Evolutionary conservation across 257 asterid genomes (phyloP).

Genomic region (Craterostigma plantagineum): DNA sequence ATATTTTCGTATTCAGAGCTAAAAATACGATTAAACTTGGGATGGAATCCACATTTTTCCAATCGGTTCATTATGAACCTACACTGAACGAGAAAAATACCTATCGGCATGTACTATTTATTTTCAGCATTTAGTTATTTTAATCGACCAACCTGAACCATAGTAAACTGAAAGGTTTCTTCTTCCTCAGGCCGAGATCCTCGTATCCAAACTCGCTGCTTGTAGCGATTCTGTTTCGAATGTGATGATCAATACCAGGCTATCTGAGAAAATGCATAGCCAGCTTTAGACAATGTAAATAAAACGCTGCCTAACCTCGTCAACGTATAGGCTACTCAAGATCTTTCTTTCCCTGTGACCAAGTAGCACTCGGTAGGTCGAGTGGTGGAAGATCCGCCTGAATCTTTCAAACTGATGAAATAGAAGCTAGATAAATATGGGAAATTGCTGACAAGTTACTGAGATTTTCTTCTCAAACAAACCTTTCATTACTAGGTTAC

Average conservation of each 20-base stretch:
- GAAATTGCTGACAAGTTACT: constrained; percentile 3
- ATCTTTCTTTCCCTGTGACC: constrained; percentile 79
- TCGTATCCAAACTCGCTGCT: constrained; percentile 71
- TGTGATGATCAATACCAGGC: background rate
- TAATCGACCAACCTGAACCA: constrained; percentile 45
- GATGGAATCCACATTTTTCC: too few relatives aligned
- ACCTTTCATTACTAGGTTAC: too few relatives aligned
- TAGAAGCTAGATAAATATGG: constrained; percentile 1
- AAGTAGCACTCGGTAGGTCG: constrained; percentile 72
- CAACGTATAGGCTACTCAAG: constrained; percentile 64
- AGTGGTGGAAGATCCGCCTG: constrained; percentile 85
- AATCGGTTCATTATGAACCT: too few relatives aligned
- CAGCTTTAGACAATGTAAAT: background rate
- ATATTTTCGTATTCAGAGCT: too few relatives aligned
- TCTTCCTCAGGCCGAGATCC: constrained; percentile 95
- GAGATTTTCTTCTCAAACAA: background rate
- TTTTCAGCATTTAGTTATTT: too few relatives aligned
- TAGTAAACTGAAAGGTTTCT: constrained; percentile 62
- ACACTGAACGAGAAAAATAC: too few relatives aligned
- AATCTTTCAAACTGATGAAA: constrained; percentile 64
- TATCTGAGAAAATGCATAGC: background rate
- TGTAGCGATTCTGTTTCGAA: constrained; percentile 42
- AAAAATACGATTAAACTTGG: too few relatives aligned
- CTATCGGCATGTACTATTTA: too few relatives aligned
- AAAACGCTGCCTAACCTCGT: constrained; percentile 36